Evolutionary conservation across 805 yeast genomes (phyloP).

Genomic region (Teunomyces barrocoloradensis): DNA sequence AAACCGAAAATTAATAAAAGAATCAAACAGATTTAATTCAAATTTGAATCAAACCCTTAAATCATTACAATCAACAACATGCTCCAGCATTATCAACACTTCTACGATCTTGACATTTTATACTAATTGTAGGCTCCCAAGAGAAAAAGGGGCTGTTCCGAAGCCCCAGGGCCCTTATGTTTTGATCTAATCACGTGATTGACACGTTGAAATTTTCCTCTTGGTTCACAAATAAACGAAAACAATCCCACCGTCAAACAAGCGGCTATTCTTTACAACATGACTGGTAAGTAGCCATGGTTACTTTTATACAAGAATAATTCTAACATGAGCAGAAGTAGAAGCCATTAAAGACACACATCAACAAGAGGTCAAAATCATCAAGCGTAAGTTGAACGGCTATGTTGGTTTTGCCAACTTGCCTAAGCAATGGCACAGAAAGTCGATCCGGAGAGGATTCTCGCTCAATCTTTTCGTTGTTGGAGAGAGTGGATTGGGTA

Average conservation of each 20-base stretch:
- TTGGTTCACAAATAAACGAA: slow-evolving; percentile 1
- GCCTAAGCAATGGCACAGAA: slow-evolving; percentile 98
- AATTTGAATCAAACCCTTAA: no score
- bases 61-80: no score
- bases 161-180: neutral
- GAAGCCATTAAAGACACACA: slow-evolving; percentile 12
- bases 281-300: slow-evolving; percentile 5
- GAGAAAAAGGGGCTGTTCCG: neutral
- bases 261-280: slow-evolving; percentile 4
- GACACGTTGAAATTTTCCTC: slow-evolving; percentile 4
- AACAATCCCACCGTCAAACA: slow-evolving; percentile 4
- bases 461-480: slow-evolving; percentile 84
- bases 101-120: no score
- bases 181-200: neutral
- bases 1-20: no score
- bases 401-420: slow-evolving; percentile 96
- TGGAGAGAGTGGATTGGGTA: slow-evolving; percentile 91
- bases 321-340: slow-evolving; percentile 13
- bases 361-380: slow-evolving; percentile 52
- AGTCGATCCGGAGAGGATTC: slow-evolving; percentile 78
- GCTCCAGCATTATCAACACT: no score
- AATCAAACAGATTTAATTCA: no score
- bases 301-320: neutral
- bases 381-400: slow-evolving; percentile 81
- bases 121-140: no score